A percentile compares a stretch with the other conserved stretches of the same genome.
These are phyloP conservation scores for Nitzschia inconspicua DNA, from an alignment of 108 stramenopile genomes.

Conservation along the genomic window DNA sequence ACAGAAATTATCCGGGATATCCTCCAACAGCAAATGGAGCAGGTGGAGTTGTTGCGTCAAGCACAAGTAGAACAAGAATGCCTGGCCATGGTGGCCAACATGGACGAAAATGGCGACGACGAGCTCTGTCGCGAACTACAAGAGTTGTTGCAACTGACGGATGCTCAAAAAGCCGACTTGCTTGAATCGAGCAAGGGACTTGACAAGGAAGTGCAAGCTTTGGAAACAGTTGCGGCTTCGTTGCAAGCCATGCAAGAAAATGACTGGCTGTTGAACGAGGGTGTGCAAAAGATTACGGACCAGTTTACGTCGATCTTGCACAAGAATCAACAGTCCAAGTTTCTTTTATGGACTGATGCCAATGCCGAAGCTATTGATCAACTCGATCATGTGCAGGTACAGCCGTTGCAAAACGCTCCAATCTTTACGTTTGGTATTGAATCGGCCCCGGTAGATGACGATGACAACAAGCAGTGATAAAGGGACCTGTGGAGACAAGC, in stretches of 20 bases:
- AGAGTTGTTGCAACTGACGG: conserved; percentile 52
- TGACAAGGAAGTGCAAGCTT: conserved; percentile 60
- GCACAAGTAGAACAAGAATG: conserved; percentile 70
- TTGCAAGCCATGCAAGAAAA: conserved; percentile 68
- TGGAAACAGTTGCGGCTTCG: conserved; percentile 56
- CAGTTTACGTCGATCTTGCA: conserved; percentile 80
- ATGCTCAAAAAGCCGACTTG: conserved; percentile 47
- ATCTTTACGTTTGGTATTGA: conserved; percentile 82
- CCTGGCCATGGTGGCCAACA: conserved; percentile 28
- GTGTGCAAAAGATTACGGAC: conserved; percentile 61
- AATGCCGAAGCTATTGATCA: conserved; percentile 85
- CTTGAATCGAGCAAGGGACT: conserved; percentile 38
- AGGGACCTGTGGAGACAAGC: background rate
- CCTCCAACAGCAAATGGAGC: conserved; percentile 73
- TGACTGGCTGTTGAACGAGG: conserved; percentile 75
- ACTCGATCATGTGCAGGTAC: conserved; percentile 68
- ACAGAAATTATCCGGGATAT: conserved; percentile 61
- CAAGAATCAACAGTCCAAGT: conserved; percentile 81
- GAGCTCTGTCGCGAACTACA: conserved; percentile 55
- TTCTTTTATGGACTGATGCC: conserved; percentile 82
- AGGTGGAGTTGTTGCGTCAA: conserved; percentile 61
- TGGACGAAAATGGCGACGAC: conserved; percentile 41
- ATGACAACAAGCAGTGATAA: conserved; percentile 4
- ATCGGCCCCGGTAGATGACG: conserved; percentile 25
- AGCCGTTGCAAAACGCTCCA: conserved; percentile 45